A percentile compares a stretch with the other conserved stretches of the same genome.
phyloP scores from a whole-genome alignment of 1,284 basidiomycete genomes.

The Termitomyces sp. region DNA sequence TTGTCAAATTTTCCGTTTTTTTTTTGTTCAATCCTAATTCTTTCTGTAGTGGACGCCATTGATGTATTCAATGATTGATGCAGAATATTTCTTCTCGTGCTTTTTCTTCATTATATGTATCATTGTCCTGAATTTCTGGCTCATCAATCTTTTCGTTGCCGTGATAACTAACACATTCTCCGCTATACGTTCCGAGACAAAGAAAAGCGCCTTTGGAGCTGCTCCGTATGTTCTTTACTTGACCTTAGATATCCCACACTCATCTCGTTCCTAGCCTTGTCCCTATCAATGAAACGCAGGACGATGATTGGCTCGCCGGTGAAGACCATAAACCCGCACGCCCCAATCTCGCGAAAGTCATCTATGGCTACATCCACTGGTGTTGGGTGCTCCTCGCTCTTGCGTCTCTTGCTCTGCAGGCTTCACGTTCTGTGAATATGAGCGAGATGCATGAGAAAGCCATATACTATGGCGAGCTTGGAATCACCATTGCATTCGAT shows the following conservation, averaged over 20 bases:
- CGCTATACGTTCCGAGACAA: slow-evolving; percentile 83
- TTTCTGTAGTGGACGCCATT: slow-evolving; percentile 59
- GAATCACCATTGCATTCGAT: slow-evolving; percentile 82
- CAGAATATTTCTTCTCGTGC: slow-evolving; percentile 86
- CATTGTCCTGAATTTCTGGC: slow-evolving; percentile 88
- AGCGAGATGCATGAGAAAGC: slow-evolving; percentile 41
- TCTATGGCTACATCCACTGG: slow-evolving; percentile 63
- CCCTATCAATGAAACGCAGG: slow-evolving; percentile 45
- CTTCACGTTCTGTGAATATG: slow-evolving; percentile 62
- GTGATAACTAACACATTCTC: slow-evolving; percentile 96
- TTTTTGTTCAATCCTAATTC: slow-evolving; percentile 2
- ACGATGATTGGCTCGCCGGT: slow-evolving; percentile 54
- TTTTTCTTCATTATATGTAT: slow-evolving; percentile 87
- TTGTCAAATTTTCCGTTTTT: slow-evolving; percentile 22
- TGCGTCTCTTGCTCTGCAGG: slow-evolving; percentile 73
- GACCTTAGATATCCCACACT: slow-evolving; percentile 2
- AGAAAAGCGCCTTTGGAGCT: slow-evolving; percentile 91
- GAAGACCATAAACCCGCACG: slow-evolving; percentile 40
- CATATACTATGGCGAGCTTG: slow-evolving; percentile 69
- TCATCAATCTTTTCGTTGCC: slow-evolving; percentile 93
- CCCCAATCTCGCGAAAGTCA: slow-evolving; percentile 45
- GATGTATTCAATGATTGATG: slow-evolving; percentile 91
- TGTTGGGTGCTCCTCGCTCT: slow-evolving; percentile 79
- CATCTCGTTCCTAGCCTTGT: slow-evolving; percentile 34
- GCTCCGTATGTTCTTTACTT: slow-evolving; percentile 41